Percentiles rank a stretch among this genome's conserved stretches.
phyloP scores from a whole-genome alignment of 2,329 filamentous ascomycete genomes.

The Periconia digitata region DNA sequence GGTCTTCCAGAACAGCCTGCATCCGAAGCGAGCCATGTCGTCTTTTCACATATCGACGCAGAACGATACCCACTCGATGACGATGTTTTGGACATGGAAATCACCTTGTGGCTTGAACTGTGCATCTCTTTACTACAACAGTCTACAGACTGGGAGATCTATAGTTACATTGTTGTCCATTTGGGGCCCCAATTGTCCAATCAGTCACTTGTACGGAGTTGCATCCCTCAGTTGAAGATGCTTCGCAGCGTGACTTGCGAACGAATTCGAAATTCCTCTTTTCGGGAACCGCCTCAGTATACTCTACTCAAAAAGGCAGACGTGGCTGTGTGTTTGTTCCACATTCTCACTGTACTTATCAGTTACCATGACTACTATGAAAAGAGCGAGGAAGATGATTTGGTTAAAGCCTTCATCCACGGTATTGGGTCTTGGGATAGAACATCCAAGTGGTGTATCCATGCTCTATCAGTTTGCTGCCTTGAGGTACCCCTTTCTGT shows the following conservation, averaged over 20 bases:
- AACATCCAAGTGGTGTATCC: slow-evolving; percentile 89
- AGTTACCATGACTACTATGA: slow-evolving; percentile 87
- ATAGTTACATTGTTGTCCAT: slow-evolving; percentile 86
- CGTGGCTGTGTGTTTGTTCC: slow-evolving; percentile 84
- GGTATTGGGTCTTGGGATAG: slow-evolving; percentile 83
- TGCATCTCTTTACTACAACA: slow-evolving; percentile 73
- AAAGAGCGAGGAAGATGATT: slow-evolving; percentile 84
- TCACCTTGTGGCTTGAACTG: slow-evolving; percentile 69
- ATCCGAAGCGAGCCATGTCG: slow-evolving; percentile 50
- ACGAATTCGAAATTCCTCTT: slow-evolving; percentile 74
- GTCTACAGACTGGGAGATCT: slow-evolving; percentile 85
- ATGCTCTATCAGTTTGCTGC: slow-evolving; percentile 91
- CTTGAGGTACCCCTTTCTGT: slow-evolving; percentile 89
- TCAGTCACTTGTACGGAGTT: slow-evolving; percentile 76
- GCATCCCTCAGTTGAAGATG: slow-evolving; percentile 73
- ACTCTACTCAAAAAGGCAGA: slow-evolving; percentile 83
- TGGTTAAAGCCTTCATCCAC: slow-evolving; percentile 81
- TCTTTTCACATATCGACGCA: slow-evolving; percentile 52
- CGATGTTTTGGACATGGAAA: slow-evolving; percentile 53
- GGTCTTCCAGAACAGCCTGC: slow-evolving; percentile 58
- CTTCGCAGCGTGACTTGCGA: slow-evolving; percentile 78
- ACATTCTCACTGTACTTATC: slow-evolving; percentile 82
- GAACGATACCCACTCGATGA: slow-evolving; percentile 34
- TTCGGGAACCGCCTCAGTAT: slow-evolving; percentile 78
- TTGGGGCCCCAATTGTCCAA: slow-evolving; percentile 87